Evolutionary conservation across 495 filamentous ascomycete genomes (phyloP).

Genomic region (Lepidopterella palustris): DNA sequence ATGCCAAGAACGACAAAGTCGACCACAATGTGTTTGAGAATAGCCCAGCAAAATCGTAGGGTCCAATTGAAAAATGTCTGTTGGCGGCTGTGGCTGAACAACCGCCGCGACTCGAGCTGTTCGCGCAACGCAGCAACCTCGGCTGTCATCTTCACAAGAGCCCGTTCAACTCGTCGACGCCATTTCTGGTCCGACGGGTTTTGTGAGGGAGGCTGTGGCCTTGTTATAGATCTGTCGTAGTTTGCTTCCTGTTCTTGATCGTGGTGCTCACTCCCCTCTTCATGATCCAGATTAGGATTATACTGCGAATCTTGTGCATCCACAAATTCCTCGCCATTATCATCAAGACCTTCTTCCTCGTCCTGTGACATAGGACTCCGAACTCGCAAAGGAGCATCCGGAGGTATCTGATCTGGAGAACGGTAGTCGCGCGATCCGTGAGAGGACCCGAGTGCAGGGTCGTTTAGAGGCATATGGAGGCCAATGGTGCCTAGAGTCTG

Average conservation of each 20-base stretch:
- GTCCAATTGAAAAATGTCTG: conserved; percentile 61
- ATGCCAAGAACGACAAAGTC: conserved; percentile 64
- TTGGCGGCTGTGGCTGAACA: conserved; percentile 48
- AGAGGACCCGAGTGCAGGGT: conserved; percentile 11
- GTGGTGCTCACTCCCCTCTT: conserved; percentile 15
- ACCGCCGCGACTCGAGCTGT: conserved; percentile 67
- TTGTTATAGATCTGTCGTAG: neutral
- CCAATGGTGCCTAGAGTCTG: conserved; percentile 27
- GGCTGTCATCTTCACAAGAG: conserved; percentile 81
- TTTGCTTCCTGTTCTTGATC: neutral
- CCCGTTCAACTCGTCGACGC: conserved; percentile 77
- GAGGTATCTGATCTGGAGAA: neutral
- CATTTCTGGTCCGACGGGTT: conserved; percentile 48
- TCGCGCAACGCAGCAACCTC: conserved; percentile 92
- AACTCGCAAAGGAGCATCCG: conserved; percentile 49
- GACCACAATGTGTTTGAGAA: conserved; percentile 65
- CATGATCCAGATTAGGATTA: conserved; percentile 23
- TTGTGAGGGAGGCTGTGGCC: conserved; percentile 2
- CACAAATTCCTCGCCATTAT: conserved; percentile 37
- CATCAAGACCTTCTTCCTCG: conserved; percentile 51
- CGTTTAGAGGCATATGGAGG: conserved; percentile 19
- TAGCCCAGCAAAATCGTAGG: conserved; percentile 61
- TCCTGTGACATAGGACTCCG: conserved; percentile 75
- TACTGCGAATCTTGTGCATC: conserved; percentile 40
- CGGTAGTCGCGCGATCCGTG: neutral